These are phyloP conservation scores for Fusarium devonianum DNA, from an alignment of 2,329 filamentous ascomycete species.

Conservation along the genomic window DNA sequence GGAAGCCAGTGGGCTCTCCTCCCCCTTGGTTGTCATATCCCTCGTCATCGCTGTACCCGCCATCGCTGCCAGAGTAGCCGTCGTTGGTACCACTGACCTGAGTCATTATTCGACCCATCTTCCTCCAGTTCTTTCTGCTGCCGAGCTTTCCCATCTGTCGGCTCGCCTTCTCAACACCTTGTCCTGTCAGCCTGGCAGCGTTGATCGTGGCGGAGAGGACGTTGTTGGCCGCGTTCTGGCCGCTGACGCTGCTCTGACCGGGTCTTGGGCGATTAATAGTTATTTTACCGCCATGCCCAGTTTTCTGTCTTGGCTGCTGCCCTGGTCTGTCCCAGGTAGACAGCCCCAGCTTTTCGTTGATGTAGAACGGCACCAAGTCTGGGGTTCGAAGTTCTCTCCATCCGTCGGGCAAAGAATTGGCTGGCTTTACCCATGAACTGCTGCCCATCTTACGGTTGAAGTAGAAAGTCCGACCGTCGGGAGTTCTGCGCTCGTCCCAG, in stretches of 20 bases:
- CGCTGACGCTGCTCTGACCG: slow-evolving; percentile 3
- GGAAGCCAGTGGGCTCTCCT: background rate
- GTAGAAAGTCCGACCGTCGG: slow-evolving; percentile 35
- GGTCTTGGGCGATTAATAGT: slow-evolving; percentile 9
- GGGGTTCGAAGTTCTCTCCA: slow-evolving; percentile 41
- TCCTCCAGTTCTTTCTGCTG: slow-evolving; percentile 38
- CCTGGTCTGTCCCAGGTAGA: slow-evolving; percentile 42
- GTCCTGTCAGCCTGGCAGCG: slow-evolving; percentile 29
- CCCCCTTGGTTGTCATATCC: slow-evolving; percentile 3
- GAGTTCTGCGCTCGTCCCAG: slow-evolving; percentile 38
- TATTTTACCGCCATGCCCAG: slow-evolving; percentile 4
- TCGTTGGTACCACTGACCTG: slow-evolving; percentile 10
- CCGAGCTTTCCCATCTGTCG: slow-evolving; percentile 40
- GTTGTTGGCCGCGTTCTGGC: slow-evolving; percentile 15
- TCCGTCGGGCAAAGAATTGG: slow-evolving; percentile 31
- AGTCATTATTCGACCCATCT: slow-evolving; percentile 28
- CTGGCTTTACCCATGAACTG: slow-evolving; percentile 37
- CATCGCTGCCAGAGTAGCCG: slow-evolving; percentile 11
- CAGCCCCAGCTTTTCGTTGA: slow-evolving; percentile 39
- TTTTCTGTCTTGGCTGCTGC: slow-evolving; percentile 30
- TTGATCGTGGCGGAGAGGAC: slow-evolving; percentile 31
- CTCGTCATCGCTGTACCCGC: slow-evolving; percentile 11
- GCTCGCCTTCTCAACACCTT: slow-evolving; percentile 28
- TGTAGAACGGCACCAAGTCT: slow-evolving; percentile 38
- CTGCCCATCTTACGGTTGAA: slow-evolving; percentile 34